phyloP scores from a whole-genome alignment of 257 asterid species.

The Knoxia roxburghii region DNA sequence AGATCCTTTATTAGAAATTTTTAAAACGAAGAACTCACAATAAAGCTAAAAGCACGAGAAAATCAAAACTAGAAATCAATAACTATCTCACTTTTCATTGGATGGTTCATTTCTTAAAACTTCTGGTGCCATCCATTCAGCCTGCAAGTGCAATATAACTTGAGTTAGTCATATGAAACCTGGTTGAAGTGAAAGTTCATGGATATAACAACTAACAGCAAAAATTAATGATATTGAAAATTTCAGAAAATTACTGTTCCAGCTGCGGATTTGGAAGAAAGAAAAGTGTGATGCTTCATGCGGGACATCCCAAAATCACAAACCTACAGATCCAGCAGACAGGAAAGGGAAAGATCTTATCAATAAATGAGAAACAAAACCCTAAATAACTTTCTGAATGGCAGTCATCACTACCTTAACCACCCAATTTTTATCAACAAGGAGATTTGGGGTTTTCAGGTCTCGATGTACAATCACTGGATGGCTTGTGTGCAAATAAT shows the following conservation, averaged over 20 bases:
- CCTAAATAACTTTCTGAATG: conserved; percentile 3
- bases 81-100: conserved; percentile 78
- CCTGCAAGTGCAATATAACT: conserved; percentile 44
- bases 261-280: conserved; percentile 91
- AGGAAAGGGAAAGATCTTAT: conserved; percentile 13
- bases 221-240: conserved; percentile 9
- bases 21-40: neutral
- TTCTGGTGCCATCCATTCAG: conserved; percentile 99
- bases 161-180: conserved; percentile 12
- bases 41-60: neutral
- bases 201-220: neutral
- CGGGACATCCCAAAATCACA: conserved; percentile 98
- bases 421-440: conserved; percentile 91
- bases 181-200: neutral
- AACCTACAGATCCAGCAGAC: conserved; percentile 51
- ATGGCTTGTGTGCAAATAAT: conserved; percentile 88
- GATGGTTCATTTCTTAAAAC: conserved; percentile 92
- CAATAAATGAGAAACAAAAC: neutral
- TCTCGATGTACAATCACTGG: conserved; percentile 96
- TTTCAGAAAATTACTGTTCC: conserved; percentile 67
- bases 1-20: conserved; percentile 12
- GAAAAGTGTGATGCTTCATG: conserved; percentile 86
- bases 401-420: conserved; percentile 60
- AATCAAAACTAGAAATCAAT: neutral
- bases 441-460: conserved; percentile 93